phyloP scores from a whole-genome alignment of 2,329 filamentous ascomycete species.

The Penicillium hordei region DNA sequence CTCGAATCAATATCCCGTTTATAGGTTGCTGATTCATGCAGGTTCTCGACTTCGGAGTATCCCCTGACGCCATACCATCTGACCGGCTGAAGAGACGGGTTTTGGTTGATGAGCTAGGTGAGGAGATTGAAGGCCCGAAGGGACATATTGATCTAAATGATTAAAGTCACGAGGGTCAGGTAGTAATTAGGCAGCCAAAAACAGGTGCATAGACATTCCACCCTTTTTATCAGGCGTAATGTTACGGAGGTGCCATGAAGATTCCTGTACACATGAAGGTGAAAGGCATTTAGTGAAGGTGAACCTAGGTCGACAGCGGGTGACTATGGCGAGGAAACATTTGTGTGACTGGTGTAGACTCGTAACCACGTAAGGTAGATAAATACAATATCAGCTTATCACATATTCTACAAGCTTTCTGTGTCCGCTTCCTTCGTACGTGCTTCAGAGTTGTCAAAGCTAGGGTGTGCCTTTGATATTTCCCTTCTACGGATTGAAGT shows the following conservation, averaged over 20 bases:
- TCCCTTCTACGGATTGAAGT: no score
- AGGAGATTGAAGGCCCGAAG: background rate
- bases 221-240: background rate
- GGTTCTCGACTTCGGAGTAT: constrained; percentile 93
- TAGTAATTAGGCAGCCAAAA: background rate
- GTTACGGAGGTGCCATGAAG: background rate
- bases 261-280: background rate
- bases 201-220: background rate
- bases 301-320: no score
- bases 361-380: no score
- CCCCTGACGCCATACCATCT: constrained; percentile 77
- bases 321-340: background rate
- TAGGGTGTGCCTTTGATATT: no score
- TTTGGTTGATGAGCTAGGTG: constrained; percentile 39
- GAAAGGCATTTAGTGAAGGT: background rate
- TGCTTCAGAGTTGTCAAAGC: no score
- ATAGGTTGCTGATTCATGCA: constrained; percentile 48
- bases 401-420: no score
- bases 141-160: background rate
- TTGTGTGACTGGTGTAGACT: no score
- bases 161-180: background rate
- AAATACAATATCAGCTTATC: no score
- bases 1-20: background rate
- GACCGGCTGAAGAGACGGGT: constrained; percentile 77
- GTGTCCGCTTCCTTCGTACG: no score